Evolutionary conservation across 495 filamentous ascomycete species (phyloP), one percentile per base, ranked within the genome.

Genomic region (Aspergillus kassunensis): DNA sequence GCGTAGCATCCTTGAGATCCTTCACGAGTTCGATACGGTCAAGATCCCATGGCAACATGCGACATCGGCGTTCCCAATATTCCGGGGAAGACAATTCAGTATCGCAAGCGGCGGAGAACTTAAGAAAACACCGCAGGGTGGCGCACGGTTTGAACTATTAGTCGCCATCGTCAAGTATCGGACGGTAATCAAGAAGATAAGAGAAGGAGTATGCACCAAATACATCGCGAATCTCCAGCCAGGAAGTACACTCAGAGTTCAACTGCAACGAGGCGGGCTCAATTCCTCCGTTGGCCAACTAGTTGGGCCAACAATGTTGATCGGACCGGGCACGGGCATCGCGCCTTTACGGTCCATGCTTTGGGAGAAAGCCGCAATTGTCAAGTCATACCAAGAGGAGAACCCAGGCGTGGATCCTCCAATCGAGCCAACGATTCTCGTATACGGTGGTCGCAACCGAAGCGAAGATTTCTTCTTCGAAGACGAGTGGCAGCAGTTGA

Each of bases 111-210:
- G 87, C 0, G 88, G 85, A 7, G 56, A 63, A 6, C 59, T 77
- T 16, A 81, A 82, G 44, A 45, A 53, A 5, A 66, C 57, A 5
- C 37, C 56, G 0, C 66, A 67, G 25, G 67, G 65, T 6, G 66
- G 66, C 16, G 75, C 78, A 1, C 74, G 71, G 11, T 75, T 97
- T 21, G 84, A 96, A 49, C 74, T 97, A 12, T 72, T 97, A 18
- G 82, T 89, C 12, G 95, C 93, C n/a, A 84, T 97, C 24, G 90
- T 96, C 37, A 89, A 91, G 58, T 97, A 96, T 65, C 80, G 83
- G 39, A 96, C 91, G 3, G 85, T 96, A 12, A 86, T 97, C 55
- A 89, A 89, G 63, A 85, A 86, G 46, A 85, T 88, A 3, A 78
- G 95, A 16, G 80, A 93, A 60, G 93, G 93, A 0, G 85, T 97